Base-by-base conservation (phyloP, 2,329 filamentous ascomycete genomes). In the Tolypocladium pustulatum region DNA sequence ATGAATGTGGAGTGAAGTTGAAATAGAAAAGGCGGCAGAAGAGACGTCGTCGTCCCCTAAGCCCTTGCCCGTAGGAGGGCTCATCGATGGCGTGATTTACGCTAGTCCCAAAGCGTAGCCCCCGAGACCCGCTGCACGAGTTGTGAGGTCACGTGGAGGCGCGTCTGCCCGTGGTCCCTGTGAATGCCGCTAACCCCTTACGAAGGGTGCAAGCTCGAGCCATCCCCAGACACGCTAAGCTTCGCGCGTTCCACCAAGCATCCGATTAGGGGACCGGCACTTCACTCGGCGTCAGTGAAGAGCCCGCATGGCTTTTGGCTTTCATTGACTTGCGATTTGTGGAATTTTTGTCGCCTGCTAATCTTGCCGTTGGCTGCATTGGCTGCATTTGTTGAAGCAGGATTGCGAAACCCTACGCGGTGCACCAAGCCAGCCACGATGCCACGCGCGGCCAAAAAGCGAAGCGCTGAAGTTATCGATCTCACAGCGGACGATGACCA, bases 401-500 rank as follows among this genome's bases (percentile, higher is more conserved):
- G 4, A n/a, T 17, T 34, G 2, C 27, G 43, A 17, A 46, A 17
- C 17, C 27, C 13, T 12, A 5, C 20, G 10, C 20, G 17, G 15
- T 10, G 30, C 49, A 22, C 17, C 17, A 22, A 22, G 49, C 30
- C 10, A 20, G 17, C 10, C 54, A 49, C 27, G 38, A 64, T 65
- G 63, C 38, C 60, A 53, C 57, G 51, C 34, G 54, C 49, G 22
- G 32, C 41, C 32, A 58, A 56, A 20, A 80, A 80, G 66, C 74
- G 78, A 22, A 52, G 62, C 12, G 63, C 61, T 54, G 69, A 72
- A 36, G 65, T 72, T 41, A 66, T 79, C 59, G 76, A 80, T 64
- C 68, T 80, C 17, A 76, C 74, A 12, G 72, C 67, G 5, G 32
- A 49, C 30, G 75, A 75, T 51, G 67, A 72, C 57, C 64, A 61